Conservation (phyloP, 441 rosid genomes). For the Eruca vesicaria region DNA sequence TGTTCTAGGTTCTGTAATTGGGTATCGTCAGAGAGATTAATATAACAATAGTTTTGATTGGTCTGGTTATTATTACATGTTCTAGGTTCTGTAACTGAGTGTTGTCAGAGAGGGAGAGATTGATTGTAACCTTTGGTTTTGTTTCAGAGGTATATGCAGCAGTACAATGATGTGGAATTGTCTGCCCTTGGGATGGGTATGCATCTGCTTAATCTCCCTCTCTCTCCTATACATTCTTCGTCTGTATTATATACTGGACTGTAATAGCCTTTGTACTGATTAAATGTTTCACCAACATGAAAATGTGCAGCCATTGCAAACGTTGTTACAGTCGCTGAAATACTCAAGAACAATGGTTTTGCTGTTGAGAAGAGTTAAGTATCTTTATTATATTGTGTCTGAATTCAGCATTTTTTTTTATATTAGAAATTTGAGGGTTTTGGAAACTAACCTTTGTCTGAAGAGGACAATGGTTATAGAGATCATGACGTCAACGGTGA, state of each 20-base stretch:
- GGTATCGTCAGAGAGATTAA: too few species aligned
- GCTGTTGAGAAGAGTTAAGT: slow-evolving; percentile 73
- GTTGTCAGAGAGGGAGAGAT: background rate
- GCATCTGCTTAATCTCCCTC: background rate
- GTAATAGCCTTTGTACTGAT: background rate
- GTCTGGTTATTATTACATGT: too few species aligned
- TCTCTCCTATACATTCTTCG: background rate
- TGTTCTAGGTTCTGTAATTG: too few species aligned
- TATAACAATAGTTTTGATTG: background rate
- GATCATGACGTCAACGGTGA: slow-evolving; percentile 69
- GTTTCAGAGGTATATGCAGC: background rate
- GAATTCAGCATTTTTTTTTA: background rate
- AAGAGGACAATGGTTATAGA: slow-evolving; percentile 40
- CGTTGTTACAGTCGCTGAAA: slow-evolving; percentile 72
- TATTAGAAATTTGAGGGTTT: background rate
- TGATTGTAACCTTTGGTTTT: background rate
- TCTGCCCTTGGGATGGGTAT: background rate
- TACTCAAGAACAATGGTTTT: slow-evolving; percentile 71
- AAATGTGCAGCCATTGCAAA: slow-evolving; percentile 70
- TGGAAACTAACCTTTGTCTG: background rate
- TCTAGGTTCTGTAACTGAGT: too few species aligned
- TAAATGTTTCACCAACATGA: too few species aligned
- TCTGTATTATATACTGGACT: background rate
- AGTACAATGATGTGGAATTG: background rate
- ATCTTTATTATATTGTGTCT: background rate